phyloP scores from a whole-genome alignment of 2,329 filamentous ascomycete genomes.

The Davidsoniella neocaledoniae region DNA sequence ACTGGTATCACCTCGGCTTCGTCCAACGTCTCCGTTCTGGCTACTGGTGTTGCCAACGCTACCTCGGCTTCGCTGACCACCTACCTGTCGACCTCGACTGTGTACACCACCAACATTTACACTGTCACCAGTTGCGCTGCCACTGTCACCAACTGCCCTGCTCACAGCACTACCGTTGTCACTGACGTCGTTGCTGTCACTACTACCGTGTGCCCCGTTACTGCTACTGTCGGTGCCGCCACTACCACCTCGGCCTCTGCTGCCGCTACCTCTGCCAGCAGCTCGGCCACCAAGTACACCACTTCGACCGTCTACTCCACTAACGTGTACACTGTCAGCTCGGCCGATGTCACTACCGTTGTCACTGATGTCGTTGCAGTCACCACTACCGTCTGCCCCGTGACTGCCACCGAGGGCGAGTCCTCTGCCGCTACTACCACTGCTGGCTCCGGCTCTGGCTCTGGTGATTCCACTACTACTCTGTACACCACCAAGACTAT shows the following conservation, averaged over 20 bases:
- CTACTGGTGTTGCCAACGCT: constrained; percentile 20
- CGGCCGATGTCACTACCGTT: neutral
- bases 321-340: constrained; percentile 1
- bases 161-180: constrained; percentile 15
- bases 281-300: neutral
- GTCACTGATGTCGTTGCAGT: neutral
- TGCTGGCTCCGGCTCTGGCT: neutral
- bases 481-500: constrained; percentile 1
- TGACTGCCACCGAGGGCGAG: neutral
- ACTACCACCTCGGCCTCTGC: constrained; percentile 9
- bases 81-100: constrained; percentile 29
- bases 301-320: constrained; percentile 5
- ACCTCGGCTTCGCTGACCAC: constrained; percentile 22
- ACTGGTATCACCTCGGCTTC: neutral
- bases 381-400: neutral
- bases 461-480: neutral
- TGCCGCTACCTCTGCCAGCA: constrained; percentile 25
- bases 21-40: neutral
- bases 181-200: constrained; percentile 24
- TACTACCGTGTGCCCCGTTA: constrained; percentile 24
- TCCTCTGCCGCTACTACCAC: neutral
- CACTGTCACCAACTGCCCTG: constrained; percentile 43
- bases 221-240: constrained; percentile 12
- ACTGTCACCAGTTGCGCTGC: constrained; percentile 43
- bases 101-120: constrained; percentile 40